phyloP scores from a whole-genome alignment of 2,329 filamentous ascomycete species.

The Fusarium caatingaense region DNA sequence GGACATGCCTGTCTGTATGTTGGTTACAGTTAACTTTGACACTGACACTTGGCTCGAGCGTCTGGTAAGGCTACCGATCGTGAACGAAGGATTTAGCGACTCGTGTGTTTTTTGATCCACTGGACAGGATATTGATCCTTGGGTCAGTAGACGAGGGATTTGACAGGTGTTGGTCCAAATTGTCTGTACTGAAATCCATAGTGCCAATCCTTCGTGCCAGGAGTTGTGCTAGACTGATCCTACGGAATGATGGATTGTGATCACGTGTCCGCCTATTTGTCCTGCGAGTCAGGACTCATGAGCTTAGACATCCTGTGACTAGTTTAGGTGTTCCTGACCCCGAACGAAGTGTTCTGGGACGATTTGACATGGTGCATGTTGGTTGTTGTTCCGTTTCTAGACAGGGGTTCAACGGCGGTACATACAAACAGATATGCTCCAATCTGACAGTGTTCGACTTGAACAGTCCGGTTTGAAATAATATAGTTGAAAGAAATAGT shows the following conservation, averaged over 20 bases:
- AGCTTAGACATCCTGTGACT: neutral
- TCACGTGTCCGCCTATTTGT: neutral
- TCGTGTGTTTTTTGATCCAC: slow-evolving; percentile 8
- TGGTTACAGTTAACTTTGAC: neutral
- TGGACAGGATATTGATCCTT: neutral
- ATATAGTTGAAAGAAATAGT: rapidly evolving
- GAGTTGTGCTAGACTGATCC: neutral
- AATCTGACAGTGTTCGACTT: neutral
- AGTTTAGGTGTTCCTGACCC: neutral
- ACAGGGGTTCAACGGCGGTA: neutral
- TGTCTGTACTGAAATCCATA: neutral
- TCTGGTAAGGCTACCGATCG: neutral
- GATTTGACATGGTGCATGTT: neutral
- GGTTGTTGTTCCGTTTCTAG: neutral
- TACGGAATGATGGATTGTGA: neutral
- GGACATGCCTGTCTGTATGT: neutral
- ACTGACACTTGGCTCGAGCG: slow-evolving; percentile 15
- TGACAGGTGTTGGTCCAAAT: neutral
- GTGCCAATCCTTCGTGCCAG: neutral
- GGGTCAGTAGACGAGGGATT: neutral
- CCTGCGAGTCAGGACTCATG: neutral
- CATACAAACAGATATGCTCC: neutral
- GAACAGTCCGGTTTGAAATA: neutral
- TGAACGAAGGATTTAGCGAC: slow-evolving; percentile 6
- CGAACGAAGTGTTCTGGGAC: neutral